Evolutionary conservation across 106 monocot genomes (phyloP), one percentile per base, ranked within the genome.

Genomic region (Allium fistulosum): DNA sequence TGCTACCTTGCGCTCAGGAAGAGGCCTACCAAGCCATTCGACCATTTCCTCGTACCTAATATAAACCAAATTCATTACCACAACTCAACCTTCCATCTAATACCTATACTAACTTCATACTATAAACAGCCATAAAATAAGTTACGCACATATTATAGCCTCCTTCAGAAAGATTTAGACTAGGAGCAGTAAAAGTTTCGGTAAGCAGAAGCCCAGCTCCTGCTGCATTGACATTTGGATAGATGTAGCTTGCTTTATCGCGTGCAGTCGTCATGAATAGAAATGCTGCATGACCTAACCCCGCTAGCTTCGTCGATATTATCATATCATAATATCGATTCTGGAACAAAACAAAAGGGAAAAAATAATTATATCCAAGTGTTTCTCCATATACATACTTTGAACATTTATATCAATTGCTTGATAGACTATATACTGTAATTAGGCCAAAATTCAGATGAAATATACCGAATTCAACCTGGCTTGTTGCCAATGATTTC

Each of bases 251-350:
- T 28, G 71, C 79, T 49, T 75, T 90, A 17, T 94, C 91, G 4
- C 94, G 75, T 0, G 94, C 82, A 2, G 91, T 79, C 7, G 88
- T 58, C 94, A 94, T 85, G 72, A 91, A 91, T 48, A 91, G 72
- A 60, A 94, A 94, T 9, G 91, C 71, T 7, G 88, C 94, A 68
- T 94, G 94, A 0, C 85, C 94, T 2, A 90, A 45, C 50, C 94
- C 91, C 0, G 85, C 87, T 0, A 94, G 74, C 64, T 88, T 88
- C 4, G 94, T 94, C 0, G 94, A 94, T 14, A 91, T 26, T 17
- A 94, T 74, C 80, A 94, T 71, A 53, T 94, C 94, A 50, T 94
- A 94, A 72, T 91, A 94, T 51, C 88, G 78, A 72, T 74, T 76
- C 90, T 94, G 90, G 27, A 9, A 49, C 11, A 8, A 67, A 6